A percentile compares a stretch with the other conserved stretches of the same genome.
phyloP scores from a whole-genome alignment of 352 stramenopile genomes.

The Phytophthora fragariaefolia region DNA sequence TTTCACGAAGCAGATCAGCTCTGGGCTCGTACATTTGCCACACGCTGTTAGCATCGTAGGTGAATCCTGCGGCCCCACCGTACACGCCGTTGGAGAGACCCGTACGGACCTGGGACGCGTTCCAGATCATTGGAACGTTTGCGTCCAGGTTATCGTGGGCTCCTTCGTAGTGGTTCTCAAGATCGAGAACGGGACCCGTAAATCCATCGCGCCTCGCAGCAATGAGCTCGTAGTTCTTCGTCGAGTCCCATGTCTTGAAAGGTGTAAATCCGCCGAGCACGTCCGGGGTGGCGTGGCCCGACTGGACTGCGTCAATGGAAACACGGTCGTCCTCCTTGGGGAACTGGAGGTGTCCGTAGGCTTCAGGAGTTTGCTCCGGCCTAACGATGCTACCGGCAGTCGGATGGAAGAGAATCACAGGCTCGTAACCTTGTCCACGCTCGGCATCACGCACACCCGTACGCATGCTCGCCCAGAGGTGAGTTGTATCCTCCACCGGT shows the following conservation, averaged over 20 bases:
- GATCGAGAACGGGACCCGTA: slow-evolving; percentile 25
- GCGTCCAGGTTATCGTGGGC: slow-evolving; percentile 25
- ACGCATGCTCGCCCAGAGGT: slow-evolving; percentile 22
- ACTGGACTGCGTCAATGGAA: slow-evolving; percentile 27
- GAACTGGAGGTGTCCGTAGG: slow-evolving; percentile 21
- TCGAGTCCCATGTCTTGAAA: slow-evolving; percentile 9
- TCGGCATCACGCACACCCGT: slow-evolving; percentile 18
- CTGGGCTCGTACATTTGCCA: slow-evolving; percentile 36
- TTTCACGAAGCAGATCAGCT: slow-evolving; percentile 13
- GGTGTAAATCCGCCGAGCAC: slow-evolving; percentile 4
- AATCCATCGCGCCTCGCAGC: slow-evolving; percentile 19
- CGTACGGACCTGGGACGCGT: slow-evolving; percentile 26
- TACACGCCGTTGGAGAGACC: slow-evolving; percentile 35
- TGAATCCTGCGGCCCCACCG: slow-evolving; percentile 24
- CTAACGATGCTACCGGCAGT: slow-evolving; percentile 11
- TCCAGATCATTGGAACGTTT: slow-evolving; percentile 18
- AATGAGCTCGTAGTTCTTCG: slow-evolving; percentile 32
- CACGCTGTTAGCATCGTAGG: slow-evolving; percentile 32
- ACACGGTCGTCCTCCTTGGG: slow-evolving; percentile 20
- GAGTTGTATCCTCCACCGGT: slow-evolving; percentile 14
- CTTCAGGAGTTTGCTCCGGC: slow-evolving; percentile 5
- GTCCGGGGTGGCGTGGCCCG: slow-evolving; percentile 15
- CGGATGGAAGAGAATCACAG: slow-evolving; percentile 16
- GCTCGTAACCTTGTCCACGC: slow-evolving; percentile 8
- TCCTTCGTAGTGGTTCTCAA: slow-evolving; percentile 33